Base-by-base conservation (phyloP, 371 early-diverging fungal genomes). In the Syncephalastrum sp. region DNA sequence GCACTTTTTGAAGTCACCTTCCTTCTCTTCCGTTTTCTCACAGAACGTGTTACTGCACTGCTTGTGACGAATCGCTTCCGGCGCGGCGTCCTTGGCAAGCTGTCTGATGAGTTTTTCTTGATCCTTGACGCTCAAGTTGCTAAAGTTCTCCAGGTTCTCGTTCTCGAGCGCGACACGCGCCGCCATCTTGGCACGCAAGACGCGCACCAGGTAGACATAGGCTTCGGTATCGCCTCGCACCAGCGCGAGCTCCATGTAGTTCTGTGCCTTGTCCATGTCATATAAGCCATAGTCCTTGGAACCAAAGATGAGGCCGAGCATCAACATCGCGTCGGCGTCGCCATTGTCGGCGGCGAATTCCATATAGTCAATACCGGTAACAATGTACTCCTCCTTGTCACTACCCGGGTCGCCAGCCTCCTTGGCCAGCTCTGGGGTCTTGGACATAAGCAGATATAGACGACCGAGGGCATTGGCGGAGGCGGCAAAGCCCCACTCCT, bases 231-330 rank as follows among this genome's bases (percentile, higher is more conserved):
- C 77, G 6, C 84, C 84, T 16, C 81, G 79, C 8, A 84, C 79
- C 46, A 84, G 67, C 1, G 82, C 80, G 54, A 84, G 56, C 60
- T 84, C 84, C 66, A 84, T 75, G 56, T 80, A 68, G 48, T 79
- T 80, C 47, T 84, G 84, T 19, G 84, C 78, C 47, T 80, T 74
- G 49, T 82, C 82, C 65, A 84, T 71, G 48, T 84, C 81, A 52
- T 84, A 84, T 42, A 81, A 53, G 23, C 82, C 82, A 54, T 80
- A 82, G 27, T 82, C 82, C 61, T 79, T 75, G 29, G 80, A 79
- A 24, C 82, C 84, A 59, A 81, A 84, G 33, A 84, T 82, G 60
- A 84, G 68, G 15, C 84, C 84, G 27, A 84, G 52, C 63, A 81
- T 74, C 66, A 79, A 57, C 71, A 84, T 70, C 8, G 84, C 76